Base-by-base conservation (phyloP, 768 basidiomycete species). In the Galerina sulciceps region DNA sequence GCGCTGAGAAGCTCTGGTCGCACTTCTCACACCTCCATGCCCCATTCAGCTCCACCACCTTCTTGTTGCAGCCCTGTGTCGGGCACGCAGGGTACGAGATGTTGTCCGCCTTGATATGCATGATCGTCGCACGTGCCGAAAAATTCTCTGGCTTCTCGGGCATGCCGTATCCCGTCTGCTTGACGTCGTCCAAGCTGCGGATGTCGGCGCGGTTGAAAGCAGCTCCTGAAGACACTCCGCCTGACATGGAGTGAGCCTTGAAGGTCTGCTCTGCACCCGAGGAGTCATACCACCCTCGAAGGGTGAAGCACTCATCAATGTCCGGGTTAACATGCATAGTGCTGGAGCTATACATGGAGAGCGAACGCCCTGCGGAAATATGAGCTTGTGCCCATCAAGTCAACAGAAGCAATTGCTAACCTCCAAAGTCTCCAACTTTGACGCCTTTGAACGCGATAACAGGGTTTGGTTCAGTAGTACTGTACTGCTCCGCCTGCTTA, bases 11-110 rank as follows among this genome's bases (percentile, higher is more conserved):
- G 26, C 26, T 31, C 26, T 81, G 85, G 50, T 91, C 85, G 70
- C 96, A 99, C 73, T 95, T 98, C 70, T 99, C 97, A 71, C 97
- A 99, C 43, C 85, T 77, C 94, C 94, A 99, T n/a, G 78, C 81
- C 42, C 78, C 81, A 17, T 79, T 81, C 17, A 79, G 73, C 55
- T 91, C 82, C 1, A 84, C 73, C 5, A 98, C 91, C 74, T 99
- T 99, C 79, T 99, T 99, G 75, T 83, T 92, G 74, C 96, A 99
- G 9, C 79, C 81, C 38, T 85, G 78, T 17, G 82, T 84, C 31
- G 87, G 88, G 70, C 96, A 99, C 15, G 93, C 96, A 20, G 96
- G 90, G 71, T 99, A 99, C 14, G 85, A 82, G 44, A 98, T 78
- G 60, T 85, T 92, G 31, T 94, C 91, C 22, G 76, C 69, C 75